Evolutionary conservation across 1,284 basidiomycete genomes (phyloP), one percentile per base, ranked within the genome.

Genomic region (Ganoderma sinense): DNA sequence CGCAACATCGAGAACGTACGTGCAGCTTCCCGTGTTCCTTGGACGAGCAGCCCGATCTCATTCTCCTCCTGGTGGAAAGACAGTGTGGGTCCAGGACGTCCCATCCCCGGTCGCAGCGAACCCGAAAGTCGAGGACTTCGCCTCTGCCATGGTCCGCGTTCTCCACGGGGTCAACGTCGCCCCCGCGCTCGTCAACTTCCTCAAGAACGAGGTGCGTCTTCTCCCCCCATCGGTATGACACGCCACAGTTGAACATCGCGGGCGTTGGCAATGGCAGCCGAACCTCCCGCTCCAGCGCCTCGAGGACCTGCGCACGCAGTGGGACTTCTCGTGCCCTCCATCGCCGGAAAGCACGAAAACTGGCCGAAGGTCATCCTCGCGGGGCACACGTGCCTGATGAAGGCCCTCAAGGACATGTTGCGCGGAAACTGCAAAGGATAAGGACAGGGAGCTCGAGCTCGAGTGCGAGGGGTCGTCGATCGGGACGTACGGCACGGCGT

Each of bases 391-490:
- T 83, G 88, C 64, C 83, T 95, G 29, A 92, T 93, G 91, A 88
- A 88, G 75, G 88, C 85, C 1, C 80, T 94, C n/a, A 83, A 88
- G 48, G 87, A 87, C 70, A 81, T 93, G 71, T n/a, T 88, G 88
- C 0, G 81, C 89, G 68, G 82, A 84, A 29, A 84, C 84, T 0
- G 85, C 85, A n/a, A 85, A 83, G 71, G 84, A 81, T n/a, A 84
- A 81, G n/a, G n/a, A n/a, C n/a, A n/a, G n/a, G 67, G 81, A 82
- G 36, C 82, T 93, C 26, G 72, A 81, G 4, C 78, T 94, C 2
- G 93, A 94, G 78, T 94, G 88, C 76, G 93, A 94, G 92, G 92
- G 93, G 1, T 94, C 93, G 3, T 93, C 91, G 66, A 87, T 94
- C 55, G 93, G 93, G 16, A 81, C 78, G 2, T 94, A 93, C 79